Evolutionary conservation across 148 eudicot species (phyloP).

Genomic region (Chenopodium album): DNA sequence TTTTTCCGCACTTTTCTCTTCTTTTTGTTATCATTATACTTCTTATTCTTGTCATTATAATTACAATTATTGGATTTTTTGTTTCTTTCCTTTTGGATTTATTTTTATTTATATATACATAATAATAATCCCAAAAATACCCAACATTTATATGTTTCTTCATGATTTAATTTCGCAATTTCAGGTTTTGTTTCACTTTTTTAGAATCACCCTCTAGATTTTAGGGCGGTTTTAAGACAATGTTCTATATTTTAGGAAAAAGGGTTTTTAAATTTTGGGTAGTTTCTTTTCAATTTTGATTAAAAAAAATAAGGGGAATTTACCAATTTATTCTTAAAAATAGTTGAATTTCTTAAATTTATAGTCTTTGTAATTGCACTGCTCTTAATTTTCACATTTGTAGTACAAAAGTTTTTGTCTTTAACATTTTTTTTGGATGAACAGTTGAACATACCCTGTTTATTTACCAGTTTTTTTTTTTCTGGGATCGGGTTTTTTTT

Average conservation of each 20-base stretch:
- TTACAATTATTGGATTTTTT: not conserved
- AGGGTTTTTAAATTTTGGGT: not conserved
- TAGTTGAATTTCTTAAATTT: too few relatives aligned
- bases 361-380: not conserved
- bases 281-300: not conserved
- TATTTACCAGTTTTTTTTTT: not conserved
- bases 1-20: not conserved
- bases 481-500: not conserved
- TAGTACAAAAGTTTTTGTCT: not conserved
- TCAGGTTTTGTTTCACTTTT: not conserved
- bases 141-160: not conserved
- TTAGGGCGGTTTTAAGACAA: not conserved
- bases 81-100: conserved; percentile 11
- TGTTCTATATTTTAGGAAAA: not conserved
- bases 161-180: not conserved
- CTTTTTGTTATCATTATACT: not conserved
- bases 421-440: not conserved
- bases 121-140: not conserved
- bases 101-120: not conserved
- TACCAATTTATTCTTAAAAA: not conserved
- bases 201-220: not conserved
- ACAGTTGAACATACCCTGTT: not conserved
- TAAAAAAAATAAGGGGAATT: not conserved
- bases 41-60: not conserved
- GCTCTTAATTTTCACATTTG: not conserved